These are phyloP conservation scores for Arabidopsis suecica DNA, from an alignment of 345 rosid genomes.

Conservation along the genomic window DNA sequence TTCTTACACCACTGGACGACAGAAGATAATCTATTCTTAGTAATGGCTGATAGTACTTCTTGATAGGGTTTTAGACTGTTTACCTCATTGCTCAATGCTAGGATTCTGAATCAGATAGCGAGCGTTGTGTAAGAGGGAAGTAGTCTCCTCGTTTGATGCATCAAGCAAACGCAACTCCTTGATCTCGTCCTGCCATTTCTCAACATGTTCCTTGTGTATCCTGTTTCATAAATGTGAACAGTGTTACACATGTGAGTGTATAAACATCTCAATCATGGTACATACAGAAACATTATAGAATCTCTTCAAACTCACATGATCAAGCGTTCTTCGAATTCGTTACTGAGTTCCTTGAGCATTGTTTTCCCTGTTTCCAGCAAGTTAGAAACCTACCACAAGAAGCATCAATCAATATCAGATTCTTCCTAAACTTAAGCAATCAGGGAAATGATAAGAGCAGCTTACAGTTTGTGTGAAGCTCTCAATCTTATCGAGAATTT, in stretches of 20 bases:
- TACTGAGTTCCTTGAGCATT: slow-evolving; percentile 76
- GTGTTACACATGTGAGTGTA: background rate
- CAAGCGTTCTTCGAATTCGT: slow-evolving; percentile 80
- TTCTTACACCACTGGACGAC: slow-evolving; percentile 6
- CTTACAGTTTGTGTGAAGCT: slow-evolving; percentile 79
- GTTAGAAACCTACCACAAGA: slow-evolving; percentile 66
- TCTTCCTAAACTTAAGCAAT: background rate
- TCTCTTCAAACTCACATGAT: slow-evolving; percentile 54
- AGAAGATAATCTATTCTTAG: slow-evolving; percentile 21
- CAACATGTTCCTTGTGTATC: slow-evolving; percentile 80
- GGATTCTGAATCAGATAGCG: slow-evolving; percentile 69
- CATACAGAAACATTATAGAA: slow-evolving; percentile 17
- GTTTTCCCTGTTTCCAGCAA: slow-evolving; percentile 77
- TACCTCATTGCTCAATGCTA: slow-evolving; percentile 55
- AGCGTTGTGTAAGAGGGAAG: slow-evolving; percentile 66
- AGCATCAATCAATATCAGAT: background rate
- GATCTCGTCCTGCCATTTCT: slow-evolving; percentile 90
- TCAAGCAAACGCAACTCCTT: slow-evolving; percentile 75
- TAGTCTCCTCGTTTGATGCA: slow-evolving; percentile 76
- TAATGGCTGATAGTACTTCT: background rate
- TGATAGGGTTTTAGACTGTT: slow-evolving; percentile 1
- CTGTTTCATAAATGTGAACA: slow-evolving; percentile 45
- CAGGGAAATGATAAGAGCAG: background rate
- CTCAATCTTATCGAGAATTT: slow-evolving; percentile 74
- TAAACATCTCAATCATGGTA: slow-evolving; percentile 10